A percentile compares a stretch with the other conserved stretches of the same genome.
Evolutionary conservation across 1,139 yeast species (phyloP).

Genomic region (Hyphopichia wangnamkhiaoensis): DNA sequence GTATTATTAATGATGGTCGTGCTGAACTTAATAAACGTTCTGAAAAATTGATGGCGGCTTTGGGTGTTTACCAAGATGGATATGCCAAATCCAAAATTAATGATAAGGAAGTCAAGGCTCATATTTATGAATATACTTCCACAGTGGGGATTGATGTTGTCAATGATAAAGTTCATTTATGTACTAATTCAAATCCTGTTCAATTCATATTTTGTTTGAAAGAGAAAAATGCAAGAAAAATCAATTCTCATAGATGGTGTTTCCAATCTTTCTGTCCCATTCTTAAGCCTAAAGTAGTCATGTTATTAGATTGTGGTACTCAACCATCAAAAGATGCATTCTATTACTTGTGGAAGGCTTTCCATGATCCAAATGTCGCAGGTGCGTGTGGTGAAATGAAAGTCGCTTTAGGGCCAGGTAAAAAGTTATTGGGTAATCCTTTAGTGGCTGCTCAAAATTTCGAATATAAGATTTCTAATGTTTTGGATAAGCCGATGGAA

Average conservation of each 20-base stretch:
- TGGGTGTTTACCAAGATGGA: constrained; percentile 81
- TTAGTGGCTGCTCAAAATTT: constrained; percentile 83
- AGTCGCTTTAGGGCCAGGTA: constrained; percentile 63
- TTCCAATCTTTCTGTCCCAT: constrained; percentile 78
- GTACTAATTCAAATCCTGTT: constrained; percentile 64
- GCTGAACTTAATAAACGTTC: constrained; percentile 66
- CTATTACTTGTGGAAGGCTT: constrained; percentile 73
- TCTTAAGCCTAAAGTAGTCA: constrained; percentile 67
- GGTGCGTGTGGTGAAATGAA: constrained; percentile 89
- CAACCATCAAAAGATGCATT: constrained; percentile 73
- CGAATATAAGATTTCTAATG: constrained; percentile 80
- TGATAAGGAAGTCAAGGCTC: constrained; percentile 68
- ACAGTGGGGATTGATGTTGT: constrained; percentile 72
- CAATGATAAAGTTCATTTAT: constrained; percentile 53
- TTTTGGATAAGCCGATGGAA: constrained; percentile 82
- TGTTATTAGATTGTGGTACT: constrained; percentile 79
- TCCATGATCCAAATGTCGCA: constrained; percentile 74
- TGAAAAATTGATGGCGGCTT: constrained; percentile 63
- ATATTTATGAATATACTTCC: constrained; percentile 78
- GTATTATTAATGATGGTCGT: constrained; percentile 79
- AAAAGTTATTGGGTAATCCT: constrained; percentile 62
- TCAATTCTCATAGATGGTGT: constrained; percentile 85
- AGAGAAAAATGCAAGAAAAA: constrained; percentile 72
- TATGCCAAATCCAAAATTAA: constrained; percentile 78
- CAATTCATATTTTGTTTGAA: constrained; percentile 77